Percentiles rank a stretch among this genome's conserved stretches.
These are phyloP conservation scores for Ogataea haglerorum DNA, from an alignment of 805 yeast species.

Conservation along the genomic window DNA sequence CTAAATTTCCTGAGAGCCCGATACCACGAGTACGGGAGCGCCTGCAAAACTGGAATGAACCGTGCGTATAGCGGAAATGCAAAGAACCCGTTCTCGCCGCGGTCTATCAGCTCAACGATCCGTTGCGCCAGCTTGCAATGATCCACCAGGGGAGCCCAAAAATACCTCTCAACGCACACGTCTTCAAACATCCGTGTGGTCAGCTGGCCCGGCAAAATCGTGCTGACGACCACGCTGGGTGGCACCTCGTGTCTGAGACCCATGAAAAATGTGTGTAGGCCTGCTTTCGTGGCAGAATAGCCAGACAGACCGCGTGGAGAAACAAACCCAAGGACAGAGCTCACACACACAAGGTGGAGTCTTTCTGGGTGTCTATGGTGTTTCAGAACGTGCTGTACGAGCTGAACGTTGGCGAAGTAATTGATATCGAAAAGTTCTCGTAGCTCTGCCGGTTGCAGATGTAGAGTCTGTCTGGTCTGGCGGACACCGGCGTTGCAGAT, in stretches of 20 bases:
- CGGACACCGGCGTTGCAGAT: slow-evolving; percentile 51
- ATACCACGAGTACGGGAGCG: slow-evolving; percentile 40
- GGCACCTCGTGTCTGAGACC: slow-evolving; percentile 41
- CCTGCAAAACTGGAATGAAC: slow-evolving; percentile 40
- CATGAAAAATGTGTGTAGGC: slow-evolving; percentile 42
- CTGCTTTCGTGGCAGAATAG: slow-evolving; percentile 50
- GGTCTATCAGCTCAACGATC: slow-evolving; percentile 33
- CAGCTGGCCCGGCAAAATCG: slow-evolving; percentile 51
- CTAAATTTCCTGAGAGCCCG: slow-evolving; percentile 27
- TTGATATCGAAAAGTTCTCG: slow-evolving; percentile 38
- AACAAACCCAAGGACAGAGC: slow-evolving; percentile 46
- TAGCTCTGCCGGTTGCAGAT: slow-evolving; percentile 25
- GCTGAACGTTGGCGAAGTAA: slow-evolving; percentile 41
- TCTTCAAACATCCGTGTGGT: slow-evolving; percentile 47
- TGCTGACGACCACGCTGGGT: slow-evolving; percentile 31
- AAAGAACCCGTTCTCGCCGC: slow-evolving; percentile 41
- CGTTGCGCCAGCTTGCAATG: slow-evolving; percentile 35
- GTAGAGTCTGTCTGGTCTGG: slow-evolving; percentile 32
- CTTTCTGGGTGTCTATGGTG: slow-evolving; percentile 28
- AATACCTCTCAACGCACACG: slow-evolving; percentile 37
- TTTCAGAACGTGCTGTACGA: slow-evolving; percentile 32
- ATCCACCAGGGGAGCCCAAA: slow-evolving; percentile 48
- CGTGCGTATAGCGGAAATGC: slow-evolving; percentile 47
- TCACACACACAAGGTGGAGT: slow-evolving; percentile 40
- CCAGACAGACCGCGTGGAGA: slow-evolving; percentile 47